Conservation (phyloP, 352 stramenopile species). For the Globisporangium cederbergense region DNA sequence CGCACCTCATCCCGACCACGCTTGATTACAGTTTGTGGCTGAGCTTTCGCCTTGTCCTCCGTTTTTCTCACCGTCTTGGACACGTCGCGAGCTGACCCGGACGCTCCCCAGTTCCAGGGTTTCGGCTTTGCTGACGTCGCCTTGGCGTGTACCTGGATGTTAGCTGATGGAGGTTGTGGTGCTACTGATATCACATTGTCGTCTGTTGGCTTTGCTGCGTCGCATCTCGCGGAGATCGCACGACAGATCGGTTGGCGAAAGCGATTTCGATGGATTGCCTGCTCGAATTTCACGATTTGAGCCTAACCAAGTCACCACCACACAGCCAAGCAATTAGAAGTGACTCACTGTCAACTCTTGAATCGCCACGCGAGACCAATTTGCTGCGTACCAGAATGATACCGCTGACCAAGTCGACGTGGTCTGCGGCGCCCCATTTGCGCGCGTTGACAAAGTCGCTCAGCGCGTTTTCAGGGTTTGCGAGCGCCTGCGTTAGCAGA, state of each 20-base stretch:
- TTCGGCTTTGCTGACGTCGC: neutral
- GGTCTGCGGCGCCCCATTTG: conserved; percentile 18
- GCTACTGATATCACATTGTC: neutral
- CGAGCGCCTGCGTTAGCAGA: neutral
- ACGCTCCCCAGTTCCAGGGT: conserved; percentile 15
- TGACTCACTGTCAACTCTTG: neutral
- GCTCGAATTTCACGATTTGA: conserved; percentile 54
- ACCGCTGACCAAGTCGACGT: conserved; percentile 32
- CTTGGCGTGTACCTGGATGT: neutral
- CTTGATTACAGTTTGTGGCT: neutral
- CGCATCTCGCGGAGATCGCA: conserved; percentile 20
- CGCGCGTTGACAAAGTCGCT: conserved; percentile 21
- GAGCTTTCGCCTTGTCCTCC: neutral
- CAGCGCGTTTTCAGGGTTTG: conserved; percentile 8
- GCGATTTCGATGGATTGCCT: conserved; percentile 50
- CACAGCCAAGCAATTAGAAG: neutral
- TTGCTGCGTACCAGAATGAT: conserved; percentile 38
- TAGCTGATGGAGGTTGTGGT: neutral
- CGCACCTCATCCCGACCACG: conserved; percentile 16
- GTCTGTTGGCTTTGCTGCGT: neutral
- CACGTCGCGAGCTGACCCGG: neutral
- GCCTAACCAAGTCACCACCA: conserved; percentile 16
- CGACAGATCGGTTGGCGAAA: conserved; percentile 44
- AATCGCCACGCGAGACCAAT: no score
- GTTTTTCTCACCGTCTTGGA: neutral